Conservation (phyloP, 192 early-diverging fungal genomes). For the Podila epigama region DNA sequence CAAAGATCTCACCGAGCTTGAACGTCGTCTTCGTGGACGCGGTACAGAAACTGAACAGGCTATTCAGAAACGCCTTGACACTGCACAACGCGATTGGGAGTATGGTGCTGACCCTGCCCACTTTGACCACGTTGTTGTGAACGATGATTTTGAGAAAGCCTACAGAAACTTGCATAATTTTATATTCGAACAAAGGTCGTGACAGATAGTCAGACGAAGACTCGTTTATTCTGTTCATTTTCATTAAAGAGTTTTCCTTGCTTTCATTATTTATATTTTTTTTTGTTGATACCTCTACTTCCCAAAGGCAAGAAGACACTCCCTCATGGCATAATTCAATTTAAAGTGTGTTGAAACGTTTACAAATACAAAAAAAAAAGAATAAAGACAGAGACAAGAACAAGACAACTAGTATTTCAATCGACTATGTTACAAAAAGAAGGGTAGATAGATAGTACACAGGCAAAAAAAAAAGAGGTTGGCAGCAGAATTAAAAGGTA, state of each 20-base stretch:
- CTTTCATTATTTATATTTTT: no score
- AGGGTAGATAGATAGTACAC: no score
- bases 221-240: neutral
- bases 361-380: conserved; percentile 3
- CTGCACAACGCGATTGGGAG: conserved; percentile 78
- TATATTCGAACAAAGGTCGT: conserved; percentile 54
- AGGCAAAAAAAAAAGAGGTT: neutral
- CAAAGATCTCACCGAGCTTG: conserved; percentile 75
- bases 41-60: conserved; percentile 86
- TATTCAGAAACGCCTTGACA: conserved; percentile 71
- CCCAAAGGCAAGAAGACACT: no score
- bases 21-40: conserved; percentile 77
- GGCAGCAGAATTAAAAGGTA: conserved; percentile 1
- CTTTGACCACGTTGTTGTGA: conserved; percentile 81
- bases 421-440: neutral
- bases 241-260: conserved; percentile 11
- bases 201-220: neutral
- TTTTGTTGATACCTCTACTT: no score
- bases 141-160: conserved; percentile 77
- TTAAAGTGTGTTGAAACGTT: neutral
- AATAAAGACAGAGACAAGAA: conserved; percentile 2
- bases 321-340: no score
- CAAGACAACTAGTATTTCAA: neutral
- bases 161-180: conserved; percentile 67
- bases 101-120: conserved; percentile 61